Conservation (phyloP, 345 rosid species). For the Barbarea vulgaris region DNA sequence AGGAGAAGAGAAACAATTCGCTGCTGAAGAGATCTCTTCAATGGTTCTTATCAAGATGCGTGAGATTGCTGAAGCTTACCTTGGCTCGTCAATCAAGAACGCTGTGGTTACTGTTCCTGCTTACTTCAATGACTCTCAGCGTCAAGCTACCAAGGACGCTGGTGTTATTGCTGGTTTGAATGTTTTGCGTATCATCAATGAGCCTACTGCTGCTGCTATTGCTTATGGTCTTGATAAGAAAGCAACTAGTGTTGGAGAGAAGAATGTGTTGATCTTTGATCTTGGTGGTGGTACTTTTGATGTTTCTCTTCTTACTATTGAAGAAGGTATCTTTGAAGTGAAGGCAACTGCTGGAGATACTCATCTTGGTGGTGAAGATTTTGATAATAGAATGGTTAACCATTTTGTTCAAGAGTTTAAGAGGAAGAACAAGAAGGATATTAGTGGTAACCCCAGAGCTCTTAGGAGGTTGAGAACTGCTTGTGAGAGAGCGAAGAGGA, state of each 20-base stretch:
- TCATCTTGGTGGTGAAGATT: constrained; percentile 73
- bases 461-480: constrained; percentile 59
- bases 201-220: constrained; percentile 43
- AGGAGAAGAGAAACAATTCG: constrained; percentile 46
- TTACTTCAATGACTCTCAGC: constrained; percentile 43
- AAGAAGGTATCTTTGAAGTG: constrained; percentile 68
- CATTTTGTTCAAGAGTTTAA: constrained; percentile 67
- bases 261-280: constrained; percentile 51
- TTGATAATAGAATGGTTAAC: constrained; percentile 64
- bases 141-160: constrained; percentile 41
- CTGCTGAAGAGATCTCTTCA: constrained; percentile 42
- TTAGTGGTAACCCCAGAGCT: constrained; percentile 59
- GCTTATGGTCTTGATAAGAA: constrained; percentile 46
- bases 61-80: constrained; percentile 37
- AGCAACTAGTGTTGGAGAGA: constrained; percentile 40
- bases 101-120: constrained; percentile 45
- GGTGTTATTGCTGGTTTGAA: constrained; percentile 36
- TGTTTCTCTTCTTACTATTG: constrained; percentile 62
- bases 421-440: constrained; percentile 67
- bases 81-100: constrained; percentile 29
- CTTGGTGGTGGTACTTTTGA: constrained; percentile 71
- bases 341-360: constrained; percentile 71
- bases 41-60: constrained; percentile 41
- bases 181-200: constrained; percentile 41
- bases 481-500: constrained; percentile 53